A percentile compares a stretch with the other conserved stretches of the same genome.
phyloP scores from a whole-genome alignment of 345 rosid species.

The Lumnitzera littorea region DNA sequence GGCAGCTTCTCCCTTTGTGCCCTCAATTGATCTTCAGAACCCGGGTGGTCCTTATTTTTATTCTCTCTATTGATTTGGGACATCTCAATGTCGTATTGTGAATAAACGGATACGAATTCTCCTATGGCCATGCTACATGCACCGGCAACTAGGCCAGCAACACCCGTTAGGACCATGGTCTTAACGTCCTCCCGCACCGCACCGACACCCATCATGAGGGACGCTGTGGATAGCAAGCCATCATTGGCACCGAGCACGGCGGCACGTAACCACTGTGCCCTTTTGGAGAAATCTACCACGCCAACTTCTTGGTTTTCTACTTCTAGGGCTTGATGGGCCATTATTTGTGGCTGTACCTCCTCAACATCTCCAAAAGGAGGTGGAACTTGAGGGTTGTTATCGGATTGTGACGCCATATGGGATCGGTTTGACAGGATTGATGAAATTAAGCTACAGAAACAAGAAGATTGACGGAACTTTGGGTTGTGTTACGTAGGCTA shows the following conservation, averaged over 20 bases:
- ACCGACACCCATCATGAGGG: conserved; percentile 80
- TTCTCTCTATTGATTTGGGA: conserved; percentile 47
- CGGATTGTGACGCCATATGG: too few species aligned
- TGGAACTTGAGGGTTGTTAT: too few species aligned
- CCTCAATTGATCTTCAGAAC: conserved; percentile 2
- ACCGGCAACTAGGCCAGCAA: conserved; percentile 67
- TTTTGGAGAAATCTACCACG: conserved; percentile 38
- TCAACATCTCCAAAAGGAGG: too few species aligned
- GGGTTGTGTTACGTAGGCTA: too few species aligned
- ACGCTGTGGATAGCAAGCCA: conserved; percentile 65
- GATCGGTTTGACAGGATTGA: too few species aligned
- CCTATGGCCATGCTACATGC: conserved; percentile 89
- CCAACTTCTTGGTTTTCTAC: not conserved
- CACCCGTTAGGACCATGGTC: conserved; percentile 59
- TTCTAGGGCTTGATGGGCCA: not conserved
- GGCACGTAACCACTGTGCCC: conserved; percentile 82
- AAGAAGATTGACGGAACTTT: too few species aligned
- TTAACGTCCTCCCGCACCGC: conserved; percentile 54
- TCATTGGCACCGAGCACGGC: conserved; percentile 79
- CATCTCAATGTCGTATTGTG: conserved; percentile 55
- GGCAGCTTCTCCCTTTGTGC: conserved; percentile 20
- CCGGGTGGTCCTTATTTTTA: not conserved
- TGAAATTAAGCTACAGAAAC: too few species aligned
- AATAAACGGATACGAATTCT: conserved; percentile 77
- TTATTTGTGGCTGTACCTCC: too few species aligned